Evolutionary conservation across 2,329 filamentous ascomycete genomes (phyloP).

Genomic region (Hyphodiscus sp.): DNA sequence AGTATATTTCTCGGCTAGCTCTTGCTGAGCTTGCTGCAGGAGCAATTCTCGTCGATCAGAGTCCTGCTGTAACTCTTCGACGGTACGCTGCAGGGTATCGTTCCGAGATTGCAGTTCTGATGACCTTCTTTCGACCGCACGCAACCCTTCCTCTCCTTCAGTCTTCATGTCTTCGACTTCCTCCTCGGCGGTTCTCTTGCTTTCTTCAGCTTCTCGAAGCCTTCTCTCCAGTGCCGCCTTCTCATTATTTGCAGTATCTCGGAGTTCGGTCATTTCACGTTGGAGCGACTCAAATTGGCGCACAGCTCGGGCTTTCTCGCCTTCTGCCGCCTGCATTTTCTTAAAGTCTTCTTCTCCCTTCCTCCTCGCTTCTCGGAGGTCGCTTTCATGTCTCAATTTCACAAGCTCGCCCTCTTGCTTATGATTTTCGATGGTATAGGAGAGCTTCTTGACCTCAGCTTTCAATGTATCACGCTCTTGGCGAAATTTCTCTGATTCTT

Average conservation of each 20-base stretch:
- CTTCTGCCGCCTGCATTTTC: constrained; percentile 52
- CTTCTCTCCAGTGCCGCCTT: constrained; percentile 62
- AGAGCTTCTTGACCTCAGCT: constrained; percentile 79
- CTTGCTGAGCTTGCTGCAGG: constrained; percentile 28
- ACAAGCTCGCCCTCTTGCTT: constrained; percentile 84
- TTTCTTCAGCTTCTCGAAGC: constrained; percentile 64
- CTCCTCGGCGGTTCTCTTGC: constrained; percentile 68
- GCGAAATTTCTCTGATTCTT: constrained; percentile 19
- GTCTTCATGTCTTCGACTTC: constrained; percentile 67
- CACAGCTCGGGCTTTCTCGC: constrained; percentile 43
- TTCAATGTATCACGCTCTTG: constrained; percentile 68
- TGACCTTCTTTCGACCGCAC: constrained; percentile 53
- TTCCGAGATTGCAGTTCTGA: constrained; percentile 56
- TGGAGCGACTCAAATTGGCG: constrained; percentile 45
- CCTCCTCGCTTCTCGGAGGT: constrained; percentile 71
- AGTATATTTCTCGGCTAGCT: constrained; percentile 59
- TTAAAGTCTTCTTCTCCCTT: constrained; percentile 84
- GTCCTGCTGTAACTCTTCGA: constrained; percentile 43
- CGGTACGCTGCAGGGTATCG: constrained; percentile 47
- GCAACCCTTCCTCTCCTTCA: constrained; percentile 62
- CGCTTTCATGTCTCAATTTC: constrained; percentile 72
- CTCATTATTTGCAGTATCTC: constrained; percentile 44
- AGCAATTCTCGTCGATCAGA: constrained; percentile 30
- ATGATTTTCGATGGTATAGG: constrained; percentile 79
- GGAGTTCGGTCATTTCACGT: constrained; percentile 46